Percentiles rank a stretch among this genome's conserved stretches.
phyloP scores from a whole-genome alignment of 441 rosid genomes.

The Erysimum pusillum region DNA sequence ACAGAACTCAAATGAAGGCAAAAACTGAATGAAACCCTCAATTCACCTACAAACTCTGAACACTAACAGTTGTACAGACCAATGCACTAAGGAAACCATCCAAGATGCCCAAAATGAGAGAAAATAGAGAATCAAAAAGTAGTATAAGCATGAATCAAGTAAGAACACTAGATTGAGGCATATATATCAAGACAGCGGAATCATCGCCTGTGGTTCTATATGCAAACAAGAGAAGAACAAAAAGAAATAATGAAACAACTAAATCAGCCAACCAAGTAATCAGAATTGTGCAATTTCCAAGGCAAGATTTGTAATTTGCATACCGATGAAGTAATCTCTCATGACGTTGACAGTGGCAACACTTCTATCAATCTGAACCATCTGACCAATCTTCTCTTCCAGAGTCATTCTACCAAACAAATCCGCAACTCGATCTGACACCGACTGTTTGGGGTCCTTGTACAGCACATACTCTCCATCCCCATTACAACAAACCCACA shows the following conservation, averaged over 20 bases:
- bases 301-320: neutral
- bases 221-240: constrained; percentile 25
- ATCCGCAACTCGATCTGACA: constrained; percentile 62
- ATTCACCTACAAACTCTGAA: neutral
- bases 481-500: constrained; percentile 39
- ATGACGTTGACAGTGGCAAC: constrained; percentile 59
- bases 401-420: constrained; percentile 71
- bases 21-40: neutral
- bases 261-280: neutral
- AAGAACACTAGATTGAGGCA: neutral
- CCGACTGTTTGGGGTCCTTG: constrained; percentile 68
- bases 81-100: neutral
- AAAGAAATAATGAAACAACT: constrained; percentile 9
- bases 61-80: neutral
- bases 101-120: neutral
- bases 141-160: neutral
- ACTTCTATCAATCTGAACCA: constrained; percentile 76
- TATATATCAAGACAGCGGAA: neutral
- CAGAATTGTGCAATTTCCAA: neutral
- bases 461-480: constrained; percentile 55
- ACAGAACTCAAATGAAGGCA: constrained; percentile 15
- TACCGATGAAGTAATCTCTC: constrained; percentile 71
- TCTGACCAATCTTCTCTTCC: constrained; percentile 87
- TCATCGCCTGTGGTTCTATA: constrained; percentile 3
- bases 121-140: neutral